These are phyloP conservation scores for Pyricularia grisea DNA, from an alignment of 2,329 filamentous ascomycete genomes.

Conservation along the genomic window DNA sequence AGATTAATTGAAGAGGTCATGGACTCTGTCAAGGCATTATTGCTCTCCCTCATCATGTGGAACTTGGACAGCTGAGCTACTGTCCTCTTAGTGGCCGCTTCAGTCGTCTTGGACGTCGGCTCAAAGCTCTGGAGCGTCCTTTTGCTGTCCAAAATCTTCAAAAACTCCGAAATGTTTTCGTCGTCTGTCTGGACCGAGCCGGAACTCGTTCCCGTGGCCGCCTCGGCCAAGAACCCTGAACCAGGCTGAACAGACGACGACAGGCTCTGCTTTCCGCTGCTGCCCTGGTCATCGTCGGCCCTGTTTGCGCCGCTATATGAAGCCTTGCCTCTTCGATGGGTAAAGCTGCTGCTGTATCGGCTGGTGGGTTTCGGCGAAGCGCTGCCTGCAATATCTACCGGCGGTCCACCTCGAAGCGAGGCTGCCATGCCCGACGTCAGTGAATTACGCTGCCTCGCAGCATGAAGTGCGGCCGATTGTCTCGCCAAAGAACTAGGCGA, in stretches of 20 bases:
- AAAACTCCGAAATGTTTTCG: conserved; percentile 86
- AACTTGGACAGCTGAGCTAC: conserved; percentile 76
- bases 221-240: conserved; percentile 69
- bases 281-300: conserved; percentile 63
- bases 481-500: conserved; percentile 46
- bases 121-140: conserved; percentile 81
- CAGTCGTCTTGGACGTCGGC: conserved; percentile 49
- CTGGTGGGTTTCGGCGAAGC: conserved; percentile 71
- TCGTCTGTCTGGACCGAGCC: conserved; percentile 67
- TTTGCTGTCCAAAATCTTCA: conserved; percentile 79
- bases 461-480: conserved; percentile 38
- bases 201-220: conserved; percentile 54
- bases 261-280: conserved; percentile 71
- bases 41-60: conserved; percentile 80
- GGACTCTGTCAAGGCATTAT: conserved; percentile 81
- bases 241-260: conserved; percentile 66
- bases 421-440: conserved; percentile 68
- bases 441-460: conserved; percentile 60
- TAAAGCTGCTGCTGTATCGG: conserved; percentile 90
- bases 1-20: conserved; percentile 85
- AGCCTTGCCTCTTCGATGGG: conserved; percentile 67
- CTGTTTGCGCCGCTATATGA: conserved; percentile 68
- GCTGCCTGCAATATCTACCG: conserved; percentile 55
- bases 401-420: conserved; percentile 57
- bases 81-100: conserved; percentile 64